Evolutionary conservation across 1,139 yeast genomes (phyloP).

Genomic region (Hansenula sp.): DNA sequence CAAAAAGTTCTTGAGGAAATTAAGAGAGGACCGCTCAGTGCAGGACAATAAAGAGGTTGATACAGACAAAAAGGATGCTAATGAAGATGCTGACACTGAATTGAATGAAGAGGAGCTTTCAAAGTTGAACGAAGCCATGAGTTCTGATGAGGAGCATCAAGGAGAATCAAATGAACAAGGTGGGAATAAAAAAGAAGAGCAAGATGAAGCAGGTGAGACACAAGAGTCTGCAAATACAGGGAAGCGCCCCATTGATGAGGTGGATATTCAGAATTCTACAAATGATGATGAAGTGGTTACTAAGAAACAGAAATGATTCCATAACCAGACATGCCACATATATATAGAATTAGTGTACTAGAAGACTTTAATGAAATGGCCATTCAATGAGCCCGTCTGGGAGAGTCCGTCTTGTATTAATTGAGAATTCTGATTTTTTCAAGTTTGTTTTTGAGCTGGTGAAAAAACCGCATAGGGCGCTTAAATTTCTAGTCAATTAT

Average conservation of each 20-base stretch:
- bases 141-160: background rate
- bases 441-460: too few species aligned
- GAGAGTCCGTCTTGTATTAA: too few species aligned
- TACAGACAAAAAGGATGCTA: background rate
- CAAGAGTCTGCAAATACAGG: background rate
- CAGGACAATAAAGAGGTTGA: background rate
- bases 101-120: constrained; percentile 6
- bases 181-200: too few species aligned
- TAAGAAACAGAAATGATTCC: constrained; percentile 4
- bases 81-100: background rate
- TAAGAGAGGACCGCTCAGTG: background rate
- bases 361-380: too few species aligned
- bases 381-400: background rate
- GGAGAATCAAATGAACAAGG: background rate
- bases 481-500: too few species aligned
- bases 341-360: background rate
- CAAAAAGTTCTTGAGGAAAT: constrained; percentile 5
- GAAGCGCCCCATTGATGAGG: background rate
- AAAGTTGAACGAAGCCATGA: background rate
- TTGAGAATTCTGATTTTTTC: too few species aligned
- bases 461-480: too few species aligned
- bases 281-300: background rate
- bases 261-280: background rate
- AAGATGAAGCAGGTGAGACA: too few species aligned
- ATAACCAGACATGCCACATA: background rate